Evolutionary conservation across 495 filamentous ascomycete genomes (phyloP), one percentile per base, ranked within the genome.

Genomic region (Barbatosphaeria neglecta): DNA sequence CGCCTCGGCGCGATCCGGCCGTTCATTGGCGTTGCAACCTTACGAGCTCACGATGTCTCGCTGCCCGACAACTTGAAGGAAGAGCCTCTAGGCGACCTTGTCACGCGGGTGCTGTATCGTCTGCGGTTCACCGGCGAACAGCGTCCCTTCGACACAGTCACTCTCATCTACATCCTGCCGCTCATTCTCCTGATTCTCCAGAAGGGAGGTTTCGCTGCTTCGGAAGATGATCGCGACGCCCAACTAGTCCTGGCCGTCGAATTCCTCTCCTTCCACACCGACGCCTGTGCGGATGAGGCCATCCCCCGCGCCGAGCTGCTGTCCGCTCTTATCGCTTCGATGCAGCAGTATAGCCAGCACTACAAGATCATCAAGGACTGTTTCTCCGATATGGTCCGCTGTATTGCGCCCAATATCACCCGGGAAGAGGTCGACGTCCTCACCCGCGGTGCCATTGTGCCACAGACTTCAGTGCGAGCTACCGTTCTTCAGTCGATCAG

Each of bases 311-410:
- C 73, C 45, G 75, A 89, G 39, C 68, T 93, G 16, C 61, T 97
- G 0, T 57, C 72, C 9, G 71, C 77, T 1, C 66, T 96, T 20
- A 80, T 95, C 23, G 68, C 65, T 4, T 82, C 86, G 2, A 94
- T 97, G 86, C 87, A 93, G 54, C 75, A 70, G 52, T 96, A 90
- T 60, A 84, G 78, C 37, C 86, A 93, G 46, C 93, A 97, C 61
- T 95, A 95, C 67, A 94, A 92, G 62, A 64, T 87, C 28, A 78
- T 95, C 61, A 95, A 93, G 60, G 93, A 97, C 61, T 93, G 86
- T 50, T 72, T 98, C 40, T 69, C 80, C 22, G 87, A 95, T 62
- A 75, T 92, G 57, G 83, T 84, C 52, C 77, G 87, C 45, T 87
- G 78, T 46, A 73, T 95, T 42, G 79, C 87, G 1, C 74, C 80